Evolutionary conservation across 768 basidiomycete genomes (phyloP), one percentile per base, ranked within the genome.

Genomic region (Sarcomyxa edulis): DNA sequence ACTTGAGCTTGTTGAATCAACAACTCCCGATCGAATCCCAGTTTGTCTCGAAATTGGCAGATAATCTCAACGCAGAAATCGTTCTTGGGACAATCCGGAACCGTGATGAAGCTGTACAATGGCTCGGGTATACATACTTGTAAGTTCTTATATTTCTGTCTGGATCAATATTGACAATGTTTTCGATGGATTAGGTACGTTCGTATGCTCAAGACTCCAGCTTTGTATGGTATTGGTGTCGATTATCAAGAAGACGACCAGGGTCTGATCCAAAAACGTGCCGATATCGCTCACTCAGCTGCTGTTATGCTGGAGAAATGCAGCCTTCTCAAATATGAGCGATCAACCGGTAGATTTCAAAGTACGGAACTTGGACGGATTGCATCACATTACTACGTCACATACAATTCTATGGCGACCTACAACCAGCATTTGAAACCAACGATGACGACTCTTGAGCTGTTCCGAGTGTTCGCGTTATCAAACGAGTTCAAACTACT

Each of bases 21-120:
- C 96, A 98, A 56, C 73, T 99, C 10, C 96, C 96, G 0, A 99
- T 99, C 55, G 96, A 99, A 64, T 83, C 79, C 11, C 96, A 98
- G 62, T 90, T 95, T 45, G 89, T 99, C 20, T 69, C 80, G 24
- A 92, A 86, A 58, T 68, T 99, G 47, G 88, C 91, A 19, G 96
- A 99, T 55, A 95, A 96, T 54, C 60, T 98, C 50, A 98, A 98
- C 58, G 96, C 95, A 10, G 96, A 98, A 66, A 86, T 98, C 29
- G 95, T 98, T 1, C 69, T 96, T 12, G 96, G 96, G 5, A 94
- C 88, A 0, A 82, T 98, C 39, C 71, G 96, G 48, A 98, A 96
- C 61, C 72, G 94, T 15, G 93, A 98, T 52, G 95, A 98, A 54
- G 96, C 92, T 5, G 94, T 97, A 2, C 90, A 96, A 54, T 98